These are phyloP conservation scores for Ilex aquifolium DNA, from an alignment of 257 asterid genomes.

Conservation along the genomic window DNA sequence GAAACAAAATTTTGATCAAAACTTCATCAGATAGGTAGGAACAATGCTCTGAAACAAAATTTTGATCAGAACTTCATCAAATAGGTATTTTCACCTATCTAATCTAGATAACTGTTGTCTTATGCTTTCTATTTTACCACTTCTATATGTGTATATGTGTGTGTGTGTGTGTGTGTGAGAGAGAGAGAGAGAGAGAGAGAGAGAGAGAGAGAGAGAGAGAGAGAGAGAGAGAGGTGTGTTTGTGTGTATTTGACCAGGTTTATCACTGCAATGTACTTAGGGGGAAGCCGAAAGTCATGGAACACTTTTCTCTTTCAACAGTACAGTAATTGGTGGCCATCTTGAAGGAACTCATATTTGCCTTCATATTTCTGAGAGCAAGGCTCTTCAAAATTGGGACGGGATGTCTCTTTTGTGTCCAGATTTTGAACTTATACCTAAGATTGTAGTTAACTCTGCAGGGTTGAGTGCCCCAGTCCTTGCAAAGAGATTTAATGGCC, in stretches of 20 bases:
- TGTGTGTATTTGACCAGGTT: slow-evolving; percentile 29
- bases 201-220: too few species aligned
- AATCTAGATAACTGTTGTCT: neutral
- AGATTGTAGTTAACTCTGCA: slow-evolving; percentile 69
- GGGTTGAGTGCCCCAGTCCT: slow-evolving; percentile 68
- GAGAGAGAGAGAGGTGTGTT: too few species aligned
- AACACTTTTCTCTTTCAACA: slow-evolving; percentile 50
- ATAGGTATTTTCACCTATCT: neutral
- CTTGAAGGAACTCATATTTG: slow-evolving; percentile 32
- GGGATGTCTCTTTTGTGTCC: slow-evolving; percentile 36
- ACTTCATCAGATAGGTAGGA: too few species aligned
- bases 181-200: too few species aligned
- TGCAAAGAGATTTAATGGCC: slow-evolving; percentile 43
- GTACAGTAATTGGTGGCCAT: slow-evolving; percentile 68
- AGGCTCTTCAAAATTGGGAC: slow-evolving; percentile 35
- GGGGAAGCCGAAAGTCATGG: slow-evolving; percentile 91
- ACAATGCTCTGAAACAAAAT: too few species aligned
- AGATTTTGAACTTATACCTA: slow-evolving; percentile 63
- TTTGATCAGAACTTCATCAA: too few species aligned
- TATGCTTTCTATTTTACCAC: slow-evolving; percentile 9
- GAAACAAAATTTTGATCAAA: too few species aligned
- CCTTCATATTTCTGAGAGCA: slow-evolving; percentile 56
- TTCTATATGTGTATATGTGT: slow-evolving; percentile 23
- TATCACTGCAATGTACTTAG: slow-evolving; percentile 46
- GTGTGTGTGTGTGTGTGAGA: too few species aligned